Evolutionary conservation across 345 rosid species (phyloP).

Genomic region (Carallia pectinifolia): DNA sequence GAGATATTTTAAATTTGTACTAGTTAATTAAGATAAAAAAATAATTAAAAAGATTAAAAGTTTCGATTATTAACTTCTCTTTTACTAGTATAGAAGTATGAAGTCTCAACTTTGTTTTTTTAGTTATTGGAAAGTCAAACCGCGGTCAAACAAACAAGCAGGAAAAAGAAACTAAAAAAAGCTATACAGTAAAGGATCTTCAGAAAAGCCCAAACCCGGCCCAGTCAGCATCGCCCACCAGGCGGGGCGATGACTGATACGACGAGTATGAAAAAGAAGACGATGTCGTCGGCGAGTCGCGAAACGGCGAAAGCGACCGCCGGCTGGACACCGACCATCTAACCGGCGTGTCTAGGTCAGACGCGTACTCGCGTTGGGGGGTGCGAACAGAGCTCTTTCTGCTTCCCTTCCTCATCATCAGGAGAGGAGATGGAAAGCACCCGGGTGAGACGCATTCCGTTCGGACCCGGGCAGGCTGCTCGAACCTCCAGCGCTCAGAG

Average conservation of each 20-base stretch:
- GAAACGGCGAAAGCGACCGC: constrained; percentile 53
- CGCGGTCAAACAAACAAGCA: not conserved
- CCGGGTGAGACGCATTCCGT: constrained; percentile 50
- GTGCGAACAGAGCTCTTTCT: constrained; percentile 21
- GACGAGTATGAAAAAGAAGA: constrained; percentile 54
- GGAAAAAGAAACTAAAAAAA: constrained; percentile 9
- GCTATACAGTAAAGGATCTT: constrained; percentile 53
- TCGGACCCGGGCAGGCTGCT: constrained; percentile 35
- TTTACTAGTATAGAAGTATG: too few relatives aligned
- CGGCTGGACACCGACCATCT: constrained; percentile 62
- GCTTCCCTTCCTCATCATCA: constrained; percentile 40
- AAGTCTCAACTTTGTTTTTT: too few relatives aligned
- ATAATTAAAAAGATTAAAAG: too few relatives aligned
- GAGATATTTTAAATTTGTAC: too few relatives aligned
- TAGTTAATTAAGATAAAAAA: too few relatives aligned
- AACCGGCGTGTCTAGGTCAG: constrained; percentile 39
- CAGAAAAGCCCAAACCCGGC: constrained; percentile 71
- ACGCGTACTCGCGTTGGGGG: not conserved
- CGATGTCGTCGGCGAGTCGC: constrained; percentile 52
- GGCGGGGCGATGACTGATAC: constrained; percentile 55
- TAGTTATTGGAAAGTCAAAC: not conserved
- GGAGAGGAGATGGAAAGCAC: constrained; percentile 63
- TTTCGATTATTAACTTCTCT: too few relatives aligned
- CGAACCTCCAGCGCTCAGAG: constrained; percentile 54
- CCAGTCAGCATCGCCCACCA: constrained; percentile 60